Evolutionary conservation across 441 rosid genomes (phyloP).

Genomic region (Erysimum cheiri): DNA sequence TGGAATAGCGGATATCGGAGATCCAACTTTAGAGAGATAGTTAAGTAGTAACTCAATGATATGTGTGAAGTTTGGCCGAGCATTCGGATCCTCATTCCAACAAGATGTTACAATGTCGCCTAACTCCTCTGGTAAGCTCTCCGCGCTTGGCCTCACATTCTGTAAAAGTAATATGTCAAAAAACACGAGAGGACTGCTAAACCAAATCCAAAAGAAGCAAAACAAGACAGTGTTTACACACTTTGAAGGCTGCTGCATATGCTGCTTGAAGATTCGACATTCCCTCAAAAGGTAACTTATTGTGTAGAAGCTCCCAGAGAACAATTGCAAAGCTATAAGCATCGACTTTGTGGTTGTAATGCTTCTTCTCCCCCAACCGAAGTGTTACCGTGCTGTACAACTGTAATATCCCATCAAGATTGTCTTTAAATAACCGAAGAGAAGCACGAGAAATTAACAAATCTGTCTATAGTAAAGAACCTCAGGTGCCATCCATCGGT

Average conservation of each 20-base stretch:
- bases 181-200: neutral
- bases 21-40: constrained; percentile 55
- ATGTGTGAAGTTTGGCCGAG: constrained; percentile 66
- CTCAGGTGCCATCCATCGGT: constrained; percentile 81
- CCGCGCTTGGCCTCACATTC: constrained; percentile 76
- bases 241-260: constrained; percentile 74
- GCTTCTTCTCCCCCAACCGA: constrained; percentile 72
- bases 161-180: constrained; percentile 34
- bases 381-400: constrained; percentile 73
- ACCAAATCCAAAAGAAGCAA: neutral
- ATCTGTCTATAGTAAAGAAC: constrained; percentile 27
- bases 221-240: constrained; percentile 28
- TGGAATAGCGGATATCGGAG: constrained; percentile 57
- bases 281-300: constrained; percentile 67
- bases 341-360: constrained; percentile 73
- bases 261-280: constrained; percentile 82
- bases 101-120: constrained; percentile 63
- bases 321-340: constrained; percentile 70
- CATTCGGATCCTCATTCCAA: constrained; percentile 76
- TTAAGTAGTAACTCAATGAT: constrained; percentile 66
- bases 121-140: constrained; percentile 62
- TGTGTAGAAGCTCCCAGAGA: constrained; percentile 69
- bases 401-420: constrained; percentile 46
- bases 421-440: neutral
- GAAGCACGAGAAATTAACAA: neutral